These are phyloP conservation scores for Beauveria pseudobassiana DNA, from an alignment of 2,329 filamentous ascomycete genomes.

Conservation along the genomic window DNA sequence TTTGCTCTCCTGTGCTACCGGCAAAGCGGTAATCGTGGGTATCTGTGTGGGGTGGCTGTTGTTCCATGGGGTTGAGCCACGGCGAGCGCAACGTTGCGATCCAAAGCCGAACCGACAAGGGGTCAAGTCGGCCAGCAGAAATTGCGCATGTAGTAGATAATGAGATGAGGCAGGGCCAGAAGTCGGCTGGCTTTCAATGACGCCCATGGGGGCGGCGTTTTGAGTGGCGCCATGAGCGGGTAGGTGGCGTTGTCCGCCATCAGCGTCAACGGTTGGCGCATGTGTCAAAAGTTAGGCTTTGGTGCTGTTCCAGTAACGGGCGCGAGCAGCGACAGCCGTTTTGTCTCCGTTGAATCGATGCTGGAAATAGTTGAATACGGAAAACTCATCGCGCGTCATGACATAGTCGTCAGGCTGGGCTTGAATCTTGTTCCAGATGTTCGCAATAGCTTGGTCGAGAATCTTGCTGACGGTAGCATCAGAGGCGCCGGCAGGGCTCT, in stretches of 20 bases:
- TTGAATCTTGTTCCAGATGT: conserved; percentile 62
- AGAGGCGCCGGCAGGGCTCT: conserved; percentile 57
- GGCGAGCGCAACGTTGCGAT: conserved; percentile 1
- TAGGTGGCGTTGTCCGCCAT: background rate
- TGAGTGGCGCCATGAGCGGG: background rate
- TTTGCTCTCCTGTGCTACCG: background rate
- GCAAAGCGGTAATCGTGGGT: background rate
- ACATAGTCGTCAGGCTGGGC: conserved; percentile 61
- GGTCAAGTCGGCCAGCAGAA: background rate
- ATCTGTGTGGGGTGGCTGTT: background rate
- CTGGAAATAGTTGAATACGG: conserved; percentile 80
- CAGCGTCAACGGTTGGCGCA: background rate
- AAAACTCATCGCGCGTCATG: conserved; percentile 70
- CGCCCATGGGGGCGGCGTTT: background rate
- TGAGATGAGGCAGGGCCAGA: background rate
- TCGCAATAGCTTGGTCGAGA: conserved; percentile 55
- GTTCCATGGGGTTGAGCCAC: background rate
- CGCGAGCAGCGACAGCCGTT: conserved; percentile 39
- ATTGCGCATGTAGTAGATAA: background rate
- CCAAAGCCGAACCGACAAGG: background rate
- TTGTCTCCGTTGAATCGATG: conserved; percentile 51
- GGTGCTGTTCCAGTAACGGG: conserved; percentile 45
- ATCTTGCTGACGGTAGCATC: conserved; percentile 56
- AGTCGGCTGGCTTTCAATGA: background rate
- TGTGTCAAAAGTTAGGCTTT: conserved; percentile 22